phyloP scores from a whole-genome alignment of 2,329 filamentous ascomycete genomes.

The Amauroascus niger region DNA sequence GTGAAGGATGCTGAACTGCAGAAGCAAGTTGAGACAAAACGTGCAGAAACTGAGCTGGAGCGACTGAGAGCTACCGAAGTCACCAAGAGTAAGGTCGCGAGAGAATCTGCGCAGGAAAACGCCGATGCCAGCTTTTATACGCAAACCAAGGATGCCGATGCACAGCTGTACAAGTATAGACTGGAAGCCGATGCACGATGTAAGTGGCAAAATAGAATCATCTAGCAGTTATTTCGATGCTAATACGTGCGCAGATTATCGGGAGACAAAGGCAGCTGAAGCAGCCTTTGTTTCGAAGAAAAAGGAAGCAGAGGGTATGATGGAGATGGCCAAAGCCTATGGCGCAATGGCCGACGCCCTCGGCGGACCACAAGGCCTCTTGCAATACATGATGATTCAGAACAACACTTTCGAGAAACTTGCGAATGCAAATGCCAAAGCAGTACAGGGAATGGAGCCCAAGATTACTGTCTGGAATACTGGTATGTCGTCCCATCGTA shows the following conservation, averaged over 20 bases:
- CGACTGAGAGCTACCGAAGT: constrained; percentile 67
- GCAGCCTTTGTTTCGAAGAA: constrained; percentile 52
- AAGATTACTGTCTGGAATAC: constrained; percentile 93
- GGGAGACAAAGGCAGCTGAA: constrained; percentile 34
- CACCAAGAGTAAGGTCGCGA: constrained; percentile 56
- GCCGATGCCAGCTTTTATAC: constrained; percentile 44
- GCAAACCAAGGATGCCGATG: constrained; percentile 47
- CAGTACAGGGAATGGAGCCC: constrained; percentile 66
- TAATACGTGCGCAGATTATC: constrained; percentile 21
- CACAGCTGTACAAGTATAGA: constrained; percentile 32
- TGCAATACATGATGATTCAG: constrained; percentile 83
- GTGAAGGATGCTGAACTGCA: constrained; percentile 70
- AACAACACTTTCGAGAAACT: constrained; percentile 68
- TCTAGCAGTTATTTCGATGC: neutral
- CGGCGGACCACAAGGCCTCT: constrained; percentile 65
- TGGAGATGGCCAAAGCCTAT: constrained; percentile 74
- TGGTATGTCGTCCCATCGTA: constrained; percentile 35
- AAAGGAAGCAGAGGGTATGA: constrained; percentile 66
- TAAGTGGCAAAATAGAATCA: constrained; percentile 16
- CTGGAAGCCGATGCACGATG: constrained; percentile 34
- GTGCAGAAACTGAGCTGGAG: constrained; percentile 70
- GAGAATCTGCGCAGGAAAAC: constrained; percentile 36
- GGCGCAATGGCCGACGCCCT: constrained; percentile 60
- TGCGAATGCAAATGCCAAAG: constrained; percentile 65
- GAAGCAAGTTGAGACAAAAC: constrained; percentile 65